Base-by-base conservation (phyloP, 495 filamentous ascomycete genomes). In the Penicillium argentinense region DNA sequence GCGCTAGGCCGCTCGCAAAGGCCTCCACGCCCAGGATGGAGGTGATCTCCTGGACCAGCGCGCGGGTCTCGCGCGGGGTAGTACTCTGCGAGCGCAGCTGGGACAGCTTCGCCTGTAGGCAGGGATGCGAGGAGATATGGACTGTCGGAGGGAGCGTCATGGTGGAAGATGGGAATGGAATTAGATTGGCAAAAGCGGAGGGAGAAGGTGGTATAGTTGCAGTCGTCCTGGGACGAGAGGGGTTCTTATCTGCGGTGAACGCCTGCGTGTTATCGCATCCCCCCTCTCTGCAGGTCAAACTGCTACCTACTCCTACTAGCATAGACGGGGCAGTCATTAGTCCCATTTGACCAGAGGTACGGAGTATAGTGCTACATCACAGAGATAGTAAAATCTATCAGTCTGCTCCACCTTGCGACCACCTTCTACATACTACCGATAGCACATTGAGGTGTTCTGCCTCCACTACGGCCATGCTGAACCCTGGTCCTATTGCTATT, bases 71-170 rank as follows among this genome's bases (percentile, higher is more conserved):
- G 36, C 81, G 72, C 1, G 89, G 76, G 32, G 77, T 78, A 36
- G 89, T 84, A 29, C 65, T 71, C 21, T 77, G 66, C 16, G 88
- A 93, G 36, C 92, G 84, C 11, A 97, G 84, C 66, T 90, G 88
- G 27, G 86, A 89, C 56, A 97, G 84, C 74, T 97, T 97, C 51
- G 88, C 87, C 41, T 80, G 71, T 9, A 96, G 77, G 63, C 89
- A 95, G 18, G 92, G 92, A 59, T 97, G 92, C 18, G 71, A 74
- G 14, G 89, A 96, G 66, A 95, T 69, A 64, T 91, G 89, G 41
- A 93, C 83, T 62, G 64, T 71, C 2, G 56, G 22, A 13, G 66
- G 63, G 26, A 66, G 53, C 25, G 61, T 30, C 66, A 69, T 69
- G 34, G 22, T 60, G 51, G 39, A 27, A 30, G 29, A 37, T 36